Evolutionary conservation across 2,329 filamentous ascomycete species (phyloP), one percentile per base, ranked within the genome.

Genomic region (Trichoderma polysporum): DNA sequence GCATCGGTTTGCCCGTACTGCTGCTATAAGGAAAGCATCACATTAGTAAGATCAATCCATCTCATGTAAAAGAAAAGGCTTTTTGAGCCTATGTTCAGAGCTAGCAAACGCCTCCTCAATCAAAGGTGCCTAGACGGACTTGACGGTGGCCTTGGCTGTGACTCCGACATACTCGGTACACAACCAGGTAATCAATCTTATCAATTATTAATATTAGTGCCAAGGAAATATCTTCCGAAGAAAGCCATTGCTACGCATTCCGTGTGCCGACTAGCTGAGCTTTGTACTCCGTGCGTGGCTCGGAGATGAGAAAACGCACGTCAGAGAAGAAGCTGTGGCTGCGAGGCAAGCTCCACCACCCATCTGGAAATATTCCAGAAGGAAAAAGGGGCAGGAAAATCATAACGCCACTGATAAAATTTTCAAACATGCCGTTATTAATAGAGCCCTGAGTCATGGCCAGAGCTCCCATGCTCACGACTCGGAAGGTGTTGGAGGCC

Each of bases 321-420:
- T 37, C n/a, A 25, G 31, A 61, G 12, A 4, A 25, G 33, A 61
- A 31, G 17, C 41, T 45, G 49, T 27, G 33, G 58, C 58, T 45
- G 58, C 58, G 41, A 37, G 4, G 58, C 45, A 39, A 50, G 41
- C 41, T 61, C 58, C 58, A 61, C 58, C 41, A 50, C 58, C 31
- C 58, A 37, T 17, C 33, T 61, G 45, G 45, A 37, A 52, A 50
- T 50, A 35, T 31, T 53, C 53, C 39, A 33, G 53, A 49, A 65
- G 39, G 35, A 10, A 47, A 47, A 52, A 19, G 31, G 49, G 41
- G 35, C 17, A 33, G 45, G n/a, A 50, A 61, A 61, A 60, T 45
- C 29, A 60, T 49, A 47, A 29, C 57, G 57, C 57, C 57, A 60
- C 57, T 50, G 41, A 35, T 33, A 49, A 60, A 31, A 22, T 39